Base-by-base conservation (phyloP, 768 basidiomycete species). In the Calvatia gigantea region DNA sequence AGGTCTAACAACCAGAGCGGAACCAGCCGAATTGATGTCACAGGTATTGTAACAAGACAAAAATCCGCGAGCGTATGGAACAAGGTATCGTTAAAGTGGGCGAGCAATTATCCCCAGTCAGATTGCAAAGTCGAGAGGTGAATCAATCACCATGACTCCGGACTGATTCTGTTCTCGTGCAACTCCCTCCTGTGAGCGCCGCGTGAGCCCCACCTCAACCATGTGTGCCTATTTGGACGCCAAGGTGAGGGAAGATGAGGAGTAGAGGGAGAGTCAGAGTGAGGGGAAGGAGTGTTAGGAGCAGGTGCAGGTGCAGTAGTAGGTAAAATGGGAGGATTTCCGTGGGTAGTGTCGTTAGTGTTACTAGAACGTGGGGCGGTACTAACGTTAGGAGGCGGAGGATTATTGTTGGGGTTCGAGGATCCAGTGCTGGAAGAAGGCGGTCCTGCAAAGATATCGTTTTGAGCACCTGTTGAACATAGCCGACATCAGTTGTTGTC, bases 391-490 rank as follows among this genome's bases (percentile, higher is more conserved):
- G 14, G 35, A 21, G 43, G 21, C 9, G 31, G 4, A 9, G 39
- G 23, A 31, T 14, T 32, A 41, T 35, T 27, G 12, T 12, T 31
- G 39, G 9, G 19, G 29, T 33, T 42, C n/a, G 21, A 12, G 28
- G 29, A 19, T 23, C 39, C 23, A 3, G 14, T 12, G 43, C 17
- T 38, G 25, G 25, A 39, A 17, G 44, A 19, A 28, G 57, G 42
- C 2, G 43, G 38, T 27, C 35, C 38, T 33, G 17, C 29, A 32
- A 56, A 51, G 19, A 51, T 49, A 39, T 54, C 49, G 42, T 55
- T 54, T 37, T 61, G 60, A 42, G 54, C 33, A 29, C 56, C 37
- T 61, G 35, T 11, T 6, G 2, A 3, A 47, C 14, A n/a, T n/a
- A n/a, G 15, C n/a, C n/a, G n/a, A n/a, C n/a, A n/a, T n/a, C n/a